Evolutionary conservation across 2,329 filamentous ascomycete genomes (phyloP).

Genomic region (Cercospora sojina): DNA sequence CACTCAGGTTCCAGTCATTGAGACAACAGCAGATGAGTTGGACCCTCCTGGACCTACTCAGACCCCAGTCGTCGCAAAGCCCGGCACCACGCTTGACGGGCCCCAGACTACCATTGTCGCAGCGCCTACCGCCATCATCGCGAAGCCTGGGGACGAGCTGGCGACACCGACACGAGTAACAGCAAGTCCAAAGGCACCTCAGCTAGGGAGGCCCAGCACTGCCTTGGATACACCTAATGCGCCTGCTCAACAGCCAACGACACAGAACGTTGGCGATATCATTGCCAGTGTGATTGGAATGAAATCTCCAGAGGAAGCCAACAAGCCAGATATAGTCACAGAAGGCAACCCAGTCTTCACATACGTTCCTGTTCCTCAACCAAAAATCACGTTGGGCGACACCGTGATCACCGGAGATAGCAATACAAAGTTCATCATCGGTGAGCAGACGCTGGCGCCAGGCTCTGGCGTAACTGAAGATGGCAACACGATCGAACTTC

Average conservation of each 20-base stretch:
- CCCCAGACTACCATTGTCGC: neutral
- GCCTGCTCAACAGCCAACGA: neutral
- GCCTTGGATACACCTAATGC: neutral
- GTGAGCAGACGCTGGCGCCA: neutral
- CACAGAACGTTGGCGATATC: conserved; percentile 5
- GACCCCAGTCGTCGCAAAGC: neutral
- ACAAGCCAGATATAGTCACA: neutral
- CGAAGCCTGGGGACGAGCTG: neutral
- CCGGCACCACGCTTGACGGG: neutral
- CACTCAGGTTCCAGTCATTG: neutral
- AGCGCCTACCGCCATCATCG: neutral
- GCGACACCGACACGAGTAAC: neutral
- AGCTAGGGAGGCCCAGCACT: conserved; percentile 3
- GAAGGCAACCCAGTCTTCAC: neutral
- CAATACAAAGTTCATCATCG: conserved; percentile 12
- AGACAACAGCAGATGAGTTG: conserved; percentile 1
- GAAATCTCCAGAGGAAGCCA: neutral
- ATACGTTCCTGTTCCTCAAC: neutral
- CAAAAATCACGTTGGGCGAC: conserved; percentile 11
- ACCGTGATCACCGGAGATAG: conserved; percentile 19
- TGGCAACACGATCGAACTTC: conserved; percentile 19
- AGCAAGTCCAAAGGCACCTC: neutral
- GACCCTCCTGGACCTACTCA: neutral
- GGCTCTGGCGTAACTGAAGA: conserved; percentile 5
- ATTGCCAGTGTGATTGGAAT: conserved; percentile 17